Evolutionary conservation across 208 protist species (phyloP).

Genomic region (Trypanosoma grayi): DNA sequence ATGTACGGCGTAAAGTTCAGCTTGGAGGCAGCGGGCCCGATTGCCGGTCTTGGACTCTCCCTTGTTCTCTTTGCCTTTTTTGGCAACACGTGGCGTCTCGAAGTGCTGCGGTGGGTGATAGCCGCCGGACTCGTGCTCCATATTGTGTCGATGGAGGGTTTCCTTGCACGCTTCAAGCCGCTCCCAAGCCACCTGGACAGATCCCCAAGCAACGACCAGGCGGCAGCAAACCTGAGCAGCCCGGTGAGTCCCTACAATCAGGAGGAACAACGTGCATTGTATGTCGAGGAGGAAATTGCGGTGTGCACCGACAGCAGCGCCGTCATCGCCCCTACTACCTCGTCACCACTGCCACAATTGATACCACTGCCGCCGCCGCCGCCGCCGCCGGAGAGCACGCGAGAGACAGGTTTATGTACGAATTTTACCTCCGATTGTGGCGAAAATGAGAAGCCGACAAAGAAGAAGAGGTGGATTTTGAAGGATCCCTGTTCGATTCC

Average conservation of each 20-base stretch:
- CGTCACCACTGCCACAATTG: too few relatives aligned
- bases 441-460: too few relatives aligned
- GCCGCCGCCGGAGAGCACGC: too few relatives aligned
- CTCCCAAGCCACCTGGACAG: constrained; percentile 20
- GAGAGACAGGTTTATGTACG: too few relatives aligned
- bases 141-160: constrained; percentile 46
- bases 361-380: too few relatives aligned
- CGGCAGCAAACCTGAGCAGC: background rate
- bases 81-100: constrained; percentile 46
- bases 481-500: constrained; percentile 21
- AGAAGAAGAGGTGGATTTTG: background rate
- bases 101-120: constrained; percentile 53
- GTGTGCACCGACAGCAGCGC: too few relatives aligned
- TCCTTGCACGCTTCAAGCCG: constrained; percentile 43
- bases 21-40: constrained; percentile 52
- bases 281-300: constrained; percentile 9
- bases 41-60: constrained; percentile 45
- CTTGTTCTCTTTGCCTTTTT: constrained; percentile 46
- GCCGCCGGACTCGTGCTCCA: constrained; percentile 46
- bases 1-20: constrained; percentile 75
- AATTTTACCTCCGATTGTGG: too few relatives aligned
- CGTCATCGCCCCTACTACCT: too few relatives aligned
- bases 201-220: background rate
- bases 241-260: background rate
- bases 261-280: background rate